Evolutionary conservation across 1,139 yeast species (phyloP), one percentile per base, ranked within the genome.

Genomic region (Oligophagozyma castellii): DNA sequence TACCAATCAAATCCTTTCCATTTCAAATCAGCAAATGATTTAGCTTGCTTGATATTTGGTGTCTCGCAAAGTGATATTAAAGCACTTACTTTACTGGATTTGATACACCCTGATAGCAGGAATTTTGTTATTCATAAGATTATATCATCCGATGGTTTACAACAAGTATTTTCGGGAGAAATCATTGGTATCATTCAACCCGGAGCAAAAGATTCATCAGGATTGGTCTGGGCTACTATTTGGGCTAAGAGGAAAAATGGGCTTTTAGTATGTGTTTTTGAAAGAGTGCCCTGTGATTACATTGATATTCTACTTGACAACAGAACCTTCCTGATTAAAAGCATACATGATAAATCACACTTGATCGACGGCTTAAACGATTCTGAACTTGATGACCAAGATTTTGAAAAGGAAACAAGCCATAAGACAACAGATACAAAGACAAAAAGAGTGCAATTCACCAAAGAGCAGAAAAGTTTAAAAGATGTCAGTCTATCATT

Each of bases 11-110:
- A 69, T 29, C 95, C 95, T 0, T 86, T 89, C 81, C 56, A 63
- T 15, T 69, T 86, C 28, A 70, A 72, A 42, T 86, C 93, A 5
- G 86, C 93, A 10, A 86, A 86, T 48, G 95, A 86, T 53, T 62
- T 84, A 43, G 94, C 95, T 0, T 79, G 93, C 48, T 62, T 83
- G 40, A 74, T 80, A 61, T 80, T 84, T 57, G 95, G 95, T 12
- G 72, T 80, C 10, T 72, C 81, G 35, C 72, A 74, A 43, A 63
- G 61, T 22, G 74, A 74, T 27, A 61, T 84, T 29, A 66, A 68
- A 27, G 65, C 74, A 13, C 55, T 77, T 31, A 70, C 83, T 1
- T 61, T 86, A 24, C 61, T 80, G 60, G 93, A 81, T 50, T 63
- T 83, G 36, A 70, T 84, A 21, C 81, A 84, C 10, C 76, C 81